These are phyloP conservation scores for Wallacemonas sp. DNA, from an alignment of 208 protist genomes.

Conservation along the genomic window DNA sequence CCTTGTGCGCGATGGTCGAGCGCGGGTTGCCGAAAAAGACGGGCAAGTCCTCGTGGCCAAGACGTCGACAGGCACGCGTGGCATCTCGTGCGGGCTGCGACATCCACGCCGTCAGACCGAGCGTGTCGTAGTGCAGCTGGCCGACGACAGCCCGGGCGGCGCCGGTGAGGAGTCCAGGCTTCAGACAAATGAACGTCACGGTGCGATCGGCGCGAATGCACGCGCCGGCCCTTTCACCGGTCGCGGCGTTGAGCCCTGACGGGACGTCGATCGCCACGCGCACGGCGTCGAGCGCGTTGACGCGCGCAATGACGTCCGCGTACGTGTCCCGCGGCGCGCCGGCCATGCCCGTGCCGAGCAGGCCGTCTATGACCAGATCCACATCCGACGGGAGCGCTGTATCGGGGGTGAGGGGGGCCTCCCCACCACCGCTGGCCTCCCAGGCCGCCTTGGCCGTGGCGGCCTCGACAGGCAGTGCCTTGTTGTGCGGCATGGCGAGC, in stretches of 20 bases:
- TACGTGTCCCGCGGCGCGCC: constrained; percentile 67
- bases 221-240: constrained; percentile 49
- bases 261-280: constrained; percentile 86
- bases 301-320: constrained; percentile 48
- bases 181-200: constrained; percentile 79
- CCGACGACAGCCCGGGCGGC: constrained; percentile 59
- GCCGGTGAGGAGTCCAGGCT: constrained; percentile 81
- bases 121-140: constrained; percentile 67
- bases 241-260: constrained; percentile 84
- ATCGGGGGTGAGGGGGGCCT: neutral
- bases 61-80: constrained; percentile 42
- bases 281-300: constrained; percentile 55
- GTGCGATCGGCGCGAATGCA: constrained; percentile 80
- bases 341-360: constrained; percentile 76
- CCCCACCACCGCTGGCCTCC: constrained; percentile 33
- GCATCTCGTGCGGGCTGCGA: constrained; percentile 20
- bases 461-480: constrained; percentile 65
- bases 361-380: constrained; percentile 79
- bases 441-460: constrained; percentile 43
- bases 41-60: constrained; percentile 43
- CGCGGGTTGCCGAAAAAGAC: constrained; percentile 39
- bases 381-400: constrained; percentile 32
- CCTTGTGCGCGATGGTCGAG: constrained; percentile 58
- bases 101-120: constrained; percentile 68
- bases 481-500: constrained; percentile 47